Percentiles rank a stretch among this genome's conserved stretches.
phyloP scores from a whole-genome alignment of 2,329 filamentous ascomycete genomes.

The Phialophora expanda region DNA sequence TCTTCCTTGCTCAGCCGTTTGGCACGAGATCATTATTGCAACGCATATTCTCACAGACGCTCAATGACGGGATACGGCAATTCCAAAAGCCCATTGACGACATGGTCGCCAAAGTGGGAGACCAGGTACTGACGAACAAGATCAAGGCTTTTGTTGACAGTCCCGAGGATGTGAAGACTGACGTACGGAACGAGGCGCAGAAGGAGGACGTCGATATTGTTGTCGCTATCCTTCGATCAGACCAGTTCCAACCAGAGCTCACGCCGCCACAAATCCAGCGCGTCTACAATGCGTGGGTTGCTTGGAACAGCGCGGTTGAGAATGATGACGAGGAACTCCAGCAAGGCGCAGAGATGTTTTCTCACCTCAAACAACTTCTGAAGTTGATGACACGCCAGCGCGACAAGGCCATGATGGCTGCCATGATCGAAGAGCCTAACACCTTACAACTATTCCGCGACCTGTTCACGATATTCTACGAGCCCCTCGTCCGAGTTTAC shows the following conservation, averaged over 20 bases:
- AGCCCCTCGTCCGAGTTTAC: slow-evolving; percentile 94
- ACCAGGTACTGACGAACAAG: slow-evolving; percentile 78
- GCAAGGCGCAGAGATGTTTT: slow-evolving; percentile 88
- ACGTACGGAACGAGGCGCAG: slow-evolving; percentile 74
- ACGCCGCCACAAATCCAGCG: slow-evolving; percentile 76
- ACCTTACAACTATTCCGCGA: slow-evolving; percentile 91
- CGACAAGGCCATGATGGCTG: slow-evolving; percentile 97
- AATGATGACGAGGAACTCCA: slow-evolving; percentile 87
- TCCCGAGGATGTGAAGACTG: slow-evolving; percentile 73
- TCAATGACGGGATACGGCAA: slow-evolving; percentile 85
- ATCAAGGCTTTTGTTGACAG: slow-evolving; percentile 78
- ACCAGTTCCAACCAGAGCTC: slow-evolving; percentile 73
- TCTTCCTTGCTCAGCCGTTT: slow-evolving; percentile 95
- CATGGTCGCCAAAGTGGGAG: slow-evolving; percentile 77
- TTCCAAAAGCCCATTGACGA: slow-evolving; percentile 87
- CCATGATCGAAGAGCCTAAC: slow-evolving; percentile 94
- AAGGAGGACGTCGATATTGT: slow-evolving; percentile 80
- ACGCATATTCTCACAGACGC: slow-evolving; percentile 87
- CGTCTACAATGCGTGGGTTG: slow-evolving; percentile 92
- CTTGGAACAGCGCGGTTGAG: slow-evolving; percentile 93
- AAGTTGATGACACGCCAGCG: slow-evolving; percentile 89
- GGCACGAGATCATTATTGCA: slow-evolving; percentile 89
- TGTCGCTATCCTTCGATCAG: slow-evolving; percentile 81
- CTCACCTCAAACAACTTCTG: slow-evolving; percentile 89
- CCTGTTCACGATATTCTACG: slow-evolving; percentile 98